Evolutionary conservation across 1,284 basidiomycete genomes (phyloP).

Genomic region (Amylostereum chailletii): DNA sequence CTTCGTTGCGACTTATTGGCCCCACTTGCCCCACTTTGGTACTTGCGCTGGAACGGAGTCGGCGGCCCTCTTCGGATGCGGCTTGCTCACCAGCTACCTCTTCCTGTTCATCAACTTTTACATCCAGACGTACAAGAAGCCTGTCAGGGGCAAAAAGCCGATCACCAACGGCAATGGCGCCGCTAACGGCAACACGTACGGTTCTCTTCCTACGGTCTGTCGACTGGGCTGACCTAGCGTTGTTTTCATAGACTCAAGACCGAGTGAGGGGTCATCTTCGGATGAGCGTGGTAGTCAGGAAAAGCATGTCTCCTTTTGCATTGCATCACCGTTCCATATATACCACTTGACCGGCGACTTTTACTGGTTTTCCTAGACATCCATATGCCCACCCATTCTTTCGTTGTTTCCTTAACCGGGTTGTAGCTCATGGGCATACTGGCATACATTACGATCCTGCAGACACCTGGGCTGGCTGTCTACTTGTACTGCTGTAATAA

Average conservation of each 20-base stretch:
- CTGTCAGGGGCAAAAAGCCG: conserved; percentile 32
- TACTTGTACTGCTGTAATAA: too few relatives aligned
- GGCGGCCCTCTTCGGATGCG: conserved; percentile 87
- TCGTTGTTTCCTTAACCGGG: conserved; percentile 6
- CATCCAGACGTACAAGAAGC: conserved; percentile 75
- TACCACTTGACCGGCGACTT: conserved; percentile 11
- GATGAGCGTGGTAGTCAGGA: too few relatives aligned
- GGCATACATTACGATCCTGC: not conserved
- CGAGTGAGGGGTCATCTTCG: conserved; percentile 14
- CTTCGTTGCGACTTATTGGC: conserved; percentile 61
- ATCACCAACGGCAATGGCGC: conserved; percentile 23
- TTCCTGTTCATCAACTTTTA: conserved; percentile 90
- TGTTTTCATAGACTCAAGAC: conserved; percentile 18
- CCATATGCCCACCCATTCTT: conserved; percentile 2
- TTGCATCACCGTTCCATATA: not conserved
- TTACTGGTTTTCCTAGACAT: not conserved
- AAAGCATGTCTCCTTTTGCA: too few relatives aligned
- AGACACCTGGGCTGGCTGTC: not conserved
- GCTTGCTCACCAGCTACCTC: conserved; percentile 82
- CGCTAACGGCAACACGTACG: conserved; percentile 25
- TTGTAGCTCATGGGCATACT: not conserved
- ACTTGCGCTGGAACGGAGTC: conserved; percentile 86
- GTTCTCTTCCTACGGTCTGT: too few relatives aligned
- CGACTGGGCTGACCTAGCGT: not conserved
- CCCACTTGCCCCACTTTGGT: conserved; percentile 57